A percentile compares a stretch with the other conserved stretches of the same genome.
Conservation (phyloP, 352 stramenopile species). For the Phytophthora capsici region DNA sequence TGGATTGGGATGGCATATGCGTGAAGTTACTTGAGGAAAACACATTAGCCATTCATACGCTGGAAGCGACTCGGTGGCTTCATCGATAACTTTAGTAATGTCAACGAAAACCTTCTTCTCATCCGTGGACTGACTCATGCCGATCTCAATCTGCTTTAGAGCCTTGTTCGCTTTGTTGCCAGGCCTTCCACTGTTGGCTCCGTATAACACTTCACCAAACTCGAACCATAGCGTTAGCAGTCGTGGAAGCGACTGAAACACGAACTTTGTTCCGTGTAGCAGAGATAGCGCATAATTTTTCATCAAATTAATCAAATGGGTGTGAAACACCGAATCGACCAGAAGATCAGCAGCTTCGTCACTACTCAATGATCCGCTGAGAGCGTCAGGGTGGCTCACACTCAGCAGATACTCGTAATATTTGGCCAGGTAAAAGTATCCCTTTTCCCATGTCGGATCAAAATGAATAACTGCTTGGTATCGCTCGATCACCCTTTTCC, state of each 20-base stretch:
- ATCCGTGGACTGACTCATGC: slow-evolving; percentile 54
- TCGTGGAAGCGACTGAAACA: slow-evolving; percentile 97
- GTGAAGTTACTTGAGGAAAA: slow-evolving; percentile 98
- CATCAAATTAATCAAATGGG: slow-evolving; percentile 91
- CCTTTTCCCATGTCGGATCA: slow-evolving; percentile 94
- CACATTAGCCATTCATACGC: slow-evolving; percentile 97
- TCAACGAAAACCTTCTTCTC: slow-evolving; percentile 73
- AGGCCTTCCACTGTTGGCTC: slow-evolving; percentile 33
- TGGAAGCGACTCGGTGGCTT: slow-evolving; percentile 61
- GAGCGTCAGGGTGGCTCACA: slow-evolving; percentile 64
- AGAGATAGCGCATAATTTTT: slow-evolving; percentile 94
- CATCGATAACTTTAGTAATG: slow-evolving; percentile 68
- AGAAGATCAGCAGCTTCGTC: slow-evolving; percentile 50
- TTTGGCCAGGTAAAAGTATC: slow-evolving; percentile 90
- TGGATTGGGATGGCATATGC: slow-evolving; percentile 90
- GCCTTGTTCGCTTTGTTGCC: slow-evolving; percentile 63
- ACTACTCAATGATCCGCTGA: slow-evolving; percentile 41
- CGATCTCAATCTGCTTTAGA: slow-evolving; percentile 67
- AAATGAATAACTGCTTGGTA: slow-evolving; percentile 96
- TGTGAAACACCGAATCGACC: slow-evolving; percentile 66
- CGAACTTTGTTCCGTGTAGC: slow-evolving; percentile 92
- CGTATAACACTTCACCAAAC: slow-evolving; percentile 87
- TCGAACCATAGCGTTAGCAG: slow-evolving; percentile 98
- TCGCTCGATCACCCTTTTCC: slow-evolving; percentile 92
- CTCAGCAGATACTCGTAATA: slow-evolving; percentile 93